These are phyloP conservation scores for Gaeumannomyces sp. DNA, from an alignment of 2,329 filamentous ascomycete genomes.

Conservation along the genomic window DNA sequence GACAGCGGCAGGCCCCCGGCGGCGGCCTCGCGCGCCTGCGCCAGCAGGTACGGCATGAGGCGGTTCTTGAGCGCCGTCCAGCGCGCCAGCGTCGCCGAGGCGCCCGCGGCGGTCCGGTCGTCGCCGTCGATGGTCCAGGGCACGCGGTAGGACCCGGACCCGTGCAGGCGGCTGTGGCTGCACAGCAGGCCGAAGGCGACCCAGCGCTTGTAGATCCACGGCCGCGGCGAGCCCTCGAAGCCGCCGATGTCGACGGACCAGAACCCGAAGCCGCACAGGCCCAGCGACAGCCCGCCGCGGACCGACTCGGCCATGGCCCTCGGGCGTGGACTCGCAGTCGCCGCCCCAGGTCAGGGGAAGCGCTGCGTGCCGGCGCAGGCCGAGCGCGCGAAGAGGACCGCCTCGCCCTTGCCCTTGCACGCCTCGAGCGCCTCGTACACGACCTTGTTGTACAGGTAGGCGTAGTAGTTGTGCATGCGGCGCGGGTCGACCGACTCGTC, in stretches of 20 bases:
- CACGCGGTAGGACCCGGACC: slow-evolving; percentile 65
- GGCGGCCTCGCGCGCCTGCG: slow-evolving; percentile 30
- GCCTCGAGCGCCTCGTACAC: slow-evolving; percentile 61
- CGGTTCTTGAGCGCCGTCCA: slow-evolving; percentile 45
- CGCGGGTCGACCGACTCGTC: slow-evolving; percentile 52
- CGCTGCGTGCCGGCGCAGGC: slow-evolving; percentile 63
- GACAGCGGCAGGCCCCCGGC: slow-evolving; percentile 26
- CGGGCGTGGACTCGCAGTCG: slow-evolving; percentile 67
- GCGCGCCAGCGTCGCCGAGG: slow-evolving; percentile 40
- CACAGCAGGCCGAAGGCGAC: slow-evolving; percentile 69
- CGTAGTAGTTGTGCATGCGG: slow-evolving; percentile 72
- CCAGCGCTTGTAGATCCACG: slow-evolving; percentile 71
- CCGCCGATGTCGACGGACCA: slow-evolving; percentile 27
- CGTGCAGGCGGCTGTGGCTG: slow-evolving; percentile 64
- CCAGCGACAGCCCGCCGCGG: slow-evolving; percentile 23
- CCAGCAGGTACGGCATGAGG: slow-evolving; percentile 46
- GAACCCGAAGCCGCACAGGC: slow-evolving; percentile 23
- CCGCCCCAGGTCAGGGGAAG: slow-evolving; percentile 70
- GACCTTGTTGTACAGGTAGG: slow-evolving; percentile 65
- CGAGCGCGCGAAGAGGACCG: slow-evolving; percentile 60
- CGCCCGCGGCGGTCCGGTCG: slow-evolving; percentile 48
- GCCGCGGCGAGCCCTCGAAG: slow-evolving; percentile 61
- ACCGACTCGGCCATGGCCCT: slow-evolving; percentile 63
- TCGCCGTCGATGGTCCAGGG: slow-evolving; percentile 67
- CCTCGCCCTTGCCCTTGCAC: slow-evolving; percentile 44